Conservation (phyloP, 2,329 filamentous ascomycete genomes). For the Elsinoe arachidis region DNA sequence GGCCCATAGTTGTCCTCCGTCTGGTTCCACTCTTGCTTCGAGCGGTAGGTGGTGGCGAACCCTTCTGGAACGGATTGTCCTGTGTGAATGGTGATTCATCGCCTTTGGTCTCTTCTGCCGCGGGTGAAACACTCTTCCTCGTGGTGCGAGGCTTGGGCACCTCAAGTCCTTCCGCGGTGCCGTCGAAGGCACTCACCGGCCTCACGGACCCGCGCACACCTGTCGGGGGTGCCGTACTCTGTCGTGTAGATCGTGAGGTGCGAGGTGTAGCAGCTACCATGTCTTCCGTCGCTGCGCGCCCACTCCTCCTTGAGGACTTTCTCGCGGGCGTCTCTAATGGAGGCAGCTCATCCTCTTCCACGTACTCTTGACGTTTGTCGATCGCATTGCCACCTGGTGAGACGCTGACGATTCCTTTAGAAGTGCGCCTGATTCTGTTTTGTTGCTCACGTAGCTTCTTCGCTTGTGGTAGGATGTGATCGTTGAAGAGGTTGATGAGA, state of each 20-base stretch:
- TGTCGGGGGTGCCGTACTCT: constrained; percentile 27
- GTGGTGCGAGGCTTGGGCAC: constrained; percentile 25
- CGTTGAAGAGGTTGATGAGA: constrained; percentile 74
- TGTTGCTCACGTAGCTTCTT: constrained; percentile 66
- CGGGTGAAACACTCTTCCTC: constrained; percentile 32
- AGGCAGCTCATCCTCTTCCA: constrained; percentile 42
- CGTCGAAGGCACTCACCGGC: not conserved
- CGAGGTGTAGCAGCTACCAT: constrained; percentile 29
- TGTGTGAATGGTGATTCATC: constrained; percentile 65
- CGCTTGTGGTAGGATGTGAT: constrained; percentile 69
- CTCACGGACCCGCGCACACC: constrained; percentile 19
- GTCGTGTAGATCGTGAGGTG: constrained; percentile 22
- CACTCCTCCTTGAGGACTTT: constrained; percentile 21
- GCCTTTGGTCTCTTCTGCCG: constrained; percentile 23
- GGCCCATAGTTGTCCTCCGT: constrained; percentile 45
- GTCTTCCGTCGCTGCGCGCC: constrained; percentile 39
- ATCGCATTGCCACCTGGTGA: constrained; percentile 55
- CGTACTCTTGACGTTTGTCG: constrained; percentile 47
- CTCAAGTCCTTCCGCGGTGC: constrained; percentile 3
- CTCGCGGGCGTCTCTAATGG: constrained; percentile 31
- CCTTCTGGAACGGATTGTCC: constrained; percentile 90
- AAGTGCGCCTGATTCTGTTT: constrained; percentile 73
- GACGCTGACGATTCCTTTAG: constrained; percentile 69
- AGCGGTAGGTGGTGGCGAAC: constrained; percentile 54
- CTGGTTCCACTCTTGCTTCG: constrained; percentile 34